Percentiles rank a stretch among this genome's conserved stretches.
phyloP scores from a whole-genome alignment of 768 basidiomycete species.

The Auricularia heimuer region DNA sequence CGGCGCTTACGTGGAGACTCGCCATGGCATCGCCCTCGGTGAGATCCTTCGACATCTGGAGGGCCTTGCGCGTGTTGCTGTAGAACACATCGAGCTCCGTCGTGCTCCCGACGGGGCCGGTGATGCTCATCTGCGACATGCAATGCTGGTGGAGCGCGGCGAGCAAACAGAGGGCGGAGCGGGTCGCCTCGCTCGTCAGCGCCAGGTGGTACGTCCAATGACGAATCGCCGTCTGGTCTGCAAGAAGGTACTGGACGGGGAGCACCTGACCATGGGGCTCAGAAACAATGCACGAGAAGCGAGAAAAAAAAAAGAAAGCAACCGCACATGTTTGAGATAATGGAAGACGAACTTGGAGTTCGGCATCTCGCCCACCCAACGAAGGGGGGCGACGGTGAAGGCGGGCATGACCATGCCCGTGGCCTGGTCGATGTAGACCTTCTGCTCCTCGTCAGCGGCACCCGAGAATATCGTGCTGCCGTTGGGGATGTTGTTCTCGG shows the following conservation, averaged over 20 bases:
- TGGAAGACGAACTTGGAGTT: not conserved
- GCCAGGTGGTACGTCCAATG: conserved; percentile 43
- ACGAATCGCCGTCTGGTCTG: conserved; percentile 34
- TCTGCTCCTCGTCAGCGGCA: not conserved
- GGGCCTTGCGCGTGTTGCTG: conserved; percentile 4
- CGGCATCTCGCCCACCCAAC: conserved; percentile 1
- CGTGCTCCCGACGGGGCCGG: conserved; percentile 1
- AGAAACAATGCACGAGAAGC: not conserved
- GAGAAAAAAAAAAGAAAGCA: not conserved
- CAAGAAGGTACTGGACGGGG: conserved; percentile 59
- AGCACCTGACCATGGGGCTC: conserved; percentile 33
- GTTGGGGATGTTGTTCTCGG: not conserved
- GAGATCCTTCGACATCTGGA: conserved; percentile 5
- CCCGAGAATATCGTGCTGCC: not conserved
- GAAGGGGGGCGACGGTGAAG: not conserved
- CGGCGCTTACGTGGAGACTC: conserved; percentile 39
- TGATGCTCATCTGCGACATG: conserved; percentile 11
- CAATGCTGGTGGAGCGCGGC: conserved; percentile 44
- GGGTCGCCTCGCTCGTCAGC: conserved; percentile 34
- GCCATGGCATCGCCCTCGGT: conserved; percentile 69
- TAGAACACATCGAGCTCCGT: conserved; percentile 4
- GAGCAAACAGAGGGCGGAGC: conserved; percentile 52
- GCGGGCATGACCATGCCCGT: not conserved
- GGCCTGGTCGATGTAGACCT: not conserved
- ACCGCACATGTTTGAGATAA: not conserved